These are phyloP conservation scores for Ophiostoma triangulosporum DNA, from an alignment of 2,329 filamentous ascomycete genomes.

Conservation along the genomic window DNA sequence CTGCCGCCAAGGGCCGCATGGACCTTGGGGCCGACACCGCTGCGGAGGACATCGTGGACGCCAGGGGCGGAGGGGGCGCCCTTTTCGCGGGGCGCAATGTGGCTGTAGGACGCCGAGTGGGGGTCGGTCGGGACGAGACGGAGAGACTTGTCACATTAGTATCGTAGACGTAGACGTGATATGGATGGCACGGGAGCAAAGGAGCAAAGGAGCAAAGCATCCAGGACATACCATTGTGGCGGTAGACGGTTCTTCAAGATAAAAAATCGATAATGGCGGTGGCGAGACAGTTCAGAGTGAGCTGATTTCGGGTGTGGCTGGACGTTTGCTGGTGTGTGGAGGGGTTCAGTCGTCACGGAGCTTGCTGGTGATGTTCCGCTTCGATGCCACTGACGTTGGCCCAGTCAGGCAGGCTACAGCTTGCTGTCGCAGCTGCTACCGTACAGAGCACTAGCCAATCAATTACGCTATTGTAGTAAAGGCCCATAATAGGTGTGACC, in stretches of 20 bases:
- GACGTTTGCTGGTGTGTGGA: not conserved
- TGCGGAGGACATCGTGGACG: conserved; percentile 83
- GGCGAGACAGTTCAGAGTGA: not conserved
- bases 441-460: not conserved
- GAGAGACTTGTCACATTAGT: too few relatives aligned
- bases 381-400: not conserved
- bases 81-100: conserved; percentile 41
- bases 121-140: conserved; percentile 66
- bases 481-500: not conserved
- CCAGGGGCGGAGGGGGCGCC: conserved; percentile 84
- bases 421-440: conserved; percentile 12
- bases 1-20: conserved; percentile 31
- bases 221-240: not conserved
- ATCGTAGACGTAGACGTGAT: too few relatives aligned
- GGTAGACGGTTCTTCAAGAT: too few relatives aligned
- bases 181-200: not conserved
- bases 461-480: too few relatives aligned
- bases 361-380: not conserved
- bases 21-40: conserved; percentile 57
- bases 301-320: not conserved
- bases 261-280: not conserved
- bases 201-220: conserved; percentile 7
- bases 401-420: conserved; percentile 12
- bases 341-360: not conserved
- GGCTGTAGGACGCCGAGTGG: conserved; percentile 53